A percentile compares a stretch with the other conserved stretches of the same genome.
Evolutionary conservation across 2,329 filamentous ascomycete genomes (phyloP).

Genomic region (Fusarium concolor): DNA sequence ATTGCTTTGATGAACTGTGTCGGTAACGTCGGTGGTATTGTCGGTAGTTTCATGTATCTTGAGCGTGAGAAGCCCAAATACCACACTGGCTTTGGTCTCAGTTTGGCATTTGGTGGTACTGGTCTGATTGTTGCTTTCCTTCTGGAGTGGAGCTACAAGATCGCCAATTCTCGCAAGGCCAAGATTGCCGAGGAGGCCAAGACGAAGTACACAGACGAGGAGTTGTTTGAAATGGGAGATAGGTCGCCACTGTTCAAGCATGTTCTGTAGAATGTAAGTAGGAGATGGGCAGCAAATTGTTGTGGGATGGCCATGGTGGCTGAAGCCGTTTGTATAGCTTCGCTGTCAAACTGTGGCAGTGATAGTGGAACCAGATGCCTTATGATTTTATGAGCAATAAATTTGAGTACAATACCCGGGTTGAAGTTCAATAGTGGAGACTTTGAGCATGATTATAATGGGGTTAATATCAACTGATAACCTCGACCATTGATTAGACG

Average conservation of each 20-base stretch:
- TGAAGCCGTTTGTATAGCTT: not conserved
- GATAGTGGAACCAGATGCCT: not conserved
- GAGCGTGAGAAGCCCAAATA: conserved; percentile 60
- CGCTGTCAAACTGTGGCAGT: not conserved
- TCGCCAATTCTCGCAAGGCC: conserved; percentile 45
- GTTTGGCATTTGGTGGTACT: conserved; percentile 48
- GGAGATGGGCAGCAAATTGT: accelerated
- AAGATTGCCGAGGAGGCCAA: conserved; percentile 46
- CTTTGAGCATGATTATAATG: no score
- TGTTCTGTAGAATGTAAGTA: conserved; percentile 29
- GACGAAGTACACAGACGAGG: conserved; percentile 47
- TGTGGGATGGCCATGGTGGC: not conserved
- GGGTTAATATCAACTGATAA: no score
- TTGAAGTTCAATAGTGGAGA: not conserved
- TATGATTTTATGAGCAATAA: conserved; percentile 9
- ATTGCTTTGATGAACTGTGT: conserved; percentile 48
- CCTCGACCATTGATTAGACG: no score
- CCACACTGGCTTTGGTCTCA: conserved; percentile 54
- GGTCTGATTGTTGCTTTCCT: conserved; percentile 48
- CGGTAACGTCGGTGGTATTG: conserved; percentile 47
- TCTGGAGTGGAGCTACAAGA: conserved; percentile 49
- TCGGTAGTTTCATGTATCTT: conserved; percentile 47
- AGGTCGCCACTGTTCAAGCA: conserved; percentile 50
- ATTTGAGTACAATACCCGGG: not conserved
- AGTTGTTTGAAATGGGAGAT: conserved; percentile 51